Evolutionary conservation across 495 filamentous ascomycete genomes (phyloP), one percentile per base, ranked within the genome.

Genomic region (Articulospora tetracladia): DNA sequence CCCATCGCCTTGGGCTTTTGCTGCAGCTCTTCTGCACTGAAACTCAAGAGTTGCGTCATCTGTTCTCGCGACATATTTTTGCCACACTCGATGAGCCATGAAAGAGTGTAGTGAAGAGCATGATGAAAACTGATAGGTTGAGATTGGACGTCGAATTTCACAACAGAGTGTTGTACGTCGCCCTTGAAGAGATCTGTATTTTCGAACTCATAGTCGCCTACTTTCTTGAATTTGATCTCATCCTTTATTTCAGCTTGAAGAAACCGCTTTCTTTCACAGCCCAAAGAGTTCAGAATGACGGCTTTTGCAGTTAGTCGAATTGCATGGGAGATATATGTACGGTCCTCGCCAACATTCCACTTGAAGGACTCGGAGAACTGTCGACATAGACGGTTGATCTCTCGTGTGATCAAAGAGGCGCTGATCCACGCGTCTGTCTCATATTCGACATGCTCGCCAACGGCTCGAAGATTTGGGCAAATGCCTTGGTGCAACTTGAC

Each of bases 351-450:
- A 27, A 79, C 78, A 34, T 77, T 73, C 68, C 86, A 81, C 24
- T 80, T 82, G 79, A 95, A 99, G 1, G 95, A 84, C 63, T 93
- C 91, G 0, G 92, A 83, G 68, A 97, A 89, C 65, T 92, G 90
- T 55, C 92, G 82, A 66, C 92, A 95, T 12, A 98, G 81, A 55
- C 86, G 86, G 68, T 97, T 98, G 70, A 99, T 90, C 70, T 99
- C 93, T 51, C 92, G 83, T 53, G 93, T 97, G 52, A 98, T 88
- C 41, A 99, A 82, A 8, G 91, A 93, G 0, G 95, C 94, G 64
- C 87, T 94, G 50, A 99, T 97, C 94, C 94, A 99, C 27, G 91
- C 88, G 68, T 99, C 94, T 6, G 92, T 94, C 72, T 99, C 94
- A 67, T 97, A 99, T 68, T 98, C 95, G 7, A 99, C 89, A 68